Evolutionary conservation across 306 rosid genomes (phyloP).

Genomic region (Astragalus glycyphyllos): DNA sequence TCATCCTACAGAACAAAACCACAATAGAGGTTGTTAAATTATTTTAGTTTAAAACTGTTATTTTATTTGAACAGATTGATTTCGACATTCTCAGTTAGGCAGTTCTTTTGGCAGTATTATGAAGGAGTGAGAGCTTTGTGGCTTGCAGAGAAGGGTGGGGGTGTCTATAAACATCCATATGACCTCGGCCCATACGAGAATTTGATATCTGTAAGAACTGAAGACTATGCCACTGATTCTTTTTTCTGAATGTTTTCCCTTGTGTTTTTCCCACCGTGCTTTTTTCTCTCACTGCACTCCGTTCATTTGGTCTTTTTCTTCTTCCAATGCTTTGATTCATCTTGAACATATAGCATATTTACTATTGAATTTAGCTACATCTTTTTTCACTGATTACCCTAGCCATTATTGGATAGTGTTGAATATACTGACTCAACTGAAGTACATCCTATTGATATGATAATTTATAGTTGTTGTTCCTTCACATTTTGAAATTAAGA

Average conservation of each 20-base stretch:
- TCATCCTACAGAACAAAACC: constrained; percentile 89
- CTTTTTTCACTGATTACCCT: not conserved
- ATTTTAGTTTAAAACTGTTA: constrained; percentile 35
- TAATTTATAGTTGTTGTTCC: not conserved
- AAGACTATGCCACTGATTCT: constrained; percentile 22
- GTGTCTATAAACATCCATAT: constrained; percentile 86
- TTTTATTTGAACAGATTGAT: constrained; percentile 37
- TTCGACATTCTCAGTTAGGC: constrained; percentile 38
- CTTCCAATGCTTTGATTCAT: constrained; percentile 10
- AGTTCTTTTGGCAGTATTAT: constrained; percentile 67
- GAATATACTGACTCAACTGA: constrained; percentile 2
- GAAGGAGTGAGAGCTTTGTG: constrained; percentile 98
- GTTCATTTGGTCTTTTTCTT: constrained; percentile 12
- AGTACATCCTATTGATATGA: constrained; percentile 7
- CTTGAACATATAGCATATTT: constrained; percentile 36
- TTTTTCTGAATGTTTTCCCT: constrained; percentile 27
- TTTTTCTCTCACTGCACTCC: not conserved
- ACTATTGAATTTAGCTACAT: constrained; percentile 19
- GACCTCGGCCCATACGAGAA: constrained; percentile 93
- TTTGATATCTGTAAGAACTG: constrained; percentile 67
- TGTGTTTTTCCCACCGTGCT: not conserved
- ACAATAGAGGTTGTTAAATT: constrained; percentile 82
- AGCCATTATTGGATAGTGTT: constrained; percentile 1
- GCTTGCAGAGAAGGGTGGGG: constrained; percentile 97
- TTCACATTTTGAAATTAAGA: constrained; percentile 9